A percentile compares a stretch with the other conserved stretches of the same genome.
Conservation (phyloP, 129 eudicot genomes). For the Arctium minus region DNA sequence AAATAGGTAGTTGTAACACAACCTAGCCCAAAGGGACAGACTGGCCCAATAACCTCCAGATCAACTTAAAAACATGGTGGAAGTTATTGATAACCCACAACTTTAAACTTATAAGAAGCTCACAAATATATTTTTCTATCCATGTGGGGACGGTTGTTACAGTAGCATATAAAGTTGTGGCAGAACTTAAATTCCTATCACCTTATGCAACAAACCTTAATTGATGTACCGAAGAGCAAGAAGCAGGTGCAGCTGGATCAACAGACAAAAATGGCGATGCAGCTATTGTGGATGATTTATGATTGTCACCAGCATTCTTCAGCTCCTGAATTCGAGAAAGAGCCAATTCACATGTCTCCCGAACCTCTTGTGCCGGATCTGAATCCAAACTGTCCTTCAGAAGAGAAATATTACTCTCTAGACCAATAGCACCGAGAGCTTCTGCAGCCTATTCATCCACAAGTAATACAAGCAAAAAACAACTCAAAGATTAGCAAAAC, state of each 20-base stretch:
- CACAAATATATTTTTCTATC: background rate
- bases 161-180: background rate
- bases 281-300: slow-evolving; percentile 16
- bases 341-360: slow-evolving; percentile 96
- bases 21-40: background rate
- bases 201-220: slow-evolving; percentile 54
- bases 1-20: background rate
- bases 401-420: slow-evolving; percentile 56
- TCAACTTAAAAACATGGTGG: background rate
- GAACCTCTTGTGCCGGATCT: slow-evolving; percentile 95
- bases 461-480: background rate
- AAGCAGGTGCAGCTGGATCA: slow-evolving; percentile 95
- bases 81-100: background rate
- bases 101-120: background rate
- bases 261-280: slow-evolving; percentile 85
- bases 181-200: background rate
- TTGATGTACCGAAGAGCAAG: slow-evolving; percentile 59
- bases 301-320: slow-evolving; percentile 28
- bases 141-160: background rate
- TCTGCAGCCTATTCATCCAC: slow-evolving; percentile 71
- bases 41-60: background rate
- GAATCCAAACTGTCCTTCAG: slow-evolving; percentile 64
- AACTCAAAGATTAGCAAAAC: background rate
- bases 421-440: slow-evolving; percentile 96
- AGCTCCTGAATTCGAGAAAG: slow-evolving; percentile 69